These are phyloP conservation scores for Fusarium concolor DNA, from an alignment of 2,329 filamentous ascomycete species.

Conservation along the genomic window DNA sequence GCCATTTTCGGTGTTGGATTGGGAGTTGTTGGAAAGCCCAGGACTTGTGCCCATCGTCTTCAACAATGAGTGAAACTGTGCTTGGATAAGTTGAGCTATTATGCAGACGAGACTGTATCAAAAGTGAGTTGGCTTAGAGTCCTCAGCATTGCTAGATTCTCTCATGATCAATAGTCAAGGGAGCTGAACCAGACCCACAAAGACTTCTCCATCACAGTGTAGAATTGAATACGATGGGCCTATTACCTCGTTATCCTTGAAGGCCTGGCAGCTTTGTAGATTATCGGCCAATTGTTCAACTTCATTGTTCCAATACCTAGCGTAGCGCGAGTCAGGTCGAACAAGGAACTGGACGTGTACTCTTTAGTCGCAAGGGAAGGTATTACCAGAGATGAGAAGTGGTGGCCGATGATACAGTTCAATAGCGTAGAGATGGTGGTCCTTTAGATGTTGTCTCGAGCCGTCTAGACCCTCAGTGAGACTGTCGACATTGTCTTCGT, in stretches of 20 bases:
- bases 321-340: constrained; percentile 12
- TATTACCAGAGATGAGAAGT: not conserved
- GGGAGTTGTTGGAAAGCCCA: not conserved
- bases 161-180: not conserved
- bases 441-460: constrained; percentile 2
- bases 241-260: constrained; percentile 9
- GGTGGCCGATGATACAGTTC: not conserved
- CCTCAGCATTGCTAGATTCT: not conserved
- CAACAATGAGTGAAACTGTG: not conserved
- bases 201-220: constrained; percentile 1
- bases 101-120: not conserved
- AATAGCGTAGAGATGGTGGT: constrained; percentile 2
- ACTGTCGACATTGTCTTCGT: constrained; percentile 5
- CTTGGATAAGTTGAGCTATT: not conserved
- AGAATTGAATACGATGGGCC: not conserved
- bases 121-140: not conserved
- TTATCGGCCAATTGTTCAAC: constrained; percentile 5
- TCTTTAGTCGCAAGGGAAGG: not conserved
- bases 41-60: constrained; percentile 5
- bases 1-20: not conserved
- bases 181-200: constrained; percentile 30
- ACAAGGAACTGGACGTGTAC: not conserved
- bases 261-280: not conserved
- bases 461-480: constrained; percentile 10
- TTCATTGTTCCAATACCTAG: not conserved